Conservation (phyloP, 2,329 filamentous ascomycete species). For the Orbilia quercus region DNA sequence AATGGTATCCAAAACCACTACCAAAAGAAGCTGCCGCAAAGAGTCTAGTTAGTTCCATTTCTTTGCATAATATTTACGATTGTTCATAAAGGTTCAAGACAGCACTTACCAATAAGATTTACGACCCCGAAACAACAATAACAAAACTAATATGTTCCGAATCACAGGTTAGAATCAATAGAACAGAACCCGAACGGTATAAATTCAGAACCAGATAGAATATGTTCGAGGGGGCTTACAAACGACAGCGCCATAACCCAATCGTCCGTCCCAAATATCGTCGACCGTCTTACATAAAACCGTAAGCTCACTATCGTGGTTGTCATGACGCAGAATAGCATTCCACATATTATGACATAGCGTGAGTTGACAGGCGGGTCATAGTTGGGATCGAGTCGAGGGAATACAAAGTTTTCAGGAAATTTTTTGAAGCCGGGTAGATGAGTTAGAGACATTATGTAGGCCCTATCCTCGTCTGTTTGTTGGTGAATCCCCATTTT, state of each 20-base stretch:
- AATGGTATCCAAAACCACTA: conserved; percentile 23
- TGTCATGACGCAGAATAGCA: conserved; percentile 21
- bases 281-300: conserved; percentile 27
- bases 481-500: no score
- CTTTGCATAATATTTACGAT: neutral
- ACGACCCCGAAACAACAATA: neutral
- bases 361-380: conserved; percentile 22
- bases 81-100: no score
- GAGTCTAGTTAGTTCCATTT: neutral
- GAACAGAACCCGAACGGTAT: neutral
- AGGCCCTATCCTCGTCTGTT: conserved; percentile 30
- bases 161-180: neutral
- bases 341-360: conserved; percentile 17
- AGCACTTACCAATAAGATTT: neutral
- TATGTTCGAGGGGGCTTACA: conserved; percentile 4
- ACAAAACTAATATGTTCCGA: neutral
- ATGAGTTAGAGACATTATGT: conserved; percentile 3
- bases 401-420: conserved; percentile 30
- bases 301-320: conserved; percentile 16
- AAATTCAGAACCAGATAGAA: neutral
- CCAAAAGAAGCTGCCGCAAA: conserved; percentile 5
- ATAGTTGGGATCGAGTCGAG: conserved; percentile 21
- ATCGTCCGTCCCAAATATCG: conserved; percentile 32
- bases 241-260: conserved; percentile 37
- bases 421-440: conserved; percentile 25